Percentiles rank a stretch among this genome's conserved stretches.
These are phyloP conservation scores for Phytophthora capsici DNA, from an alignment of 352 stramenopile genomes.

Conservation along the genomic window DNA sequence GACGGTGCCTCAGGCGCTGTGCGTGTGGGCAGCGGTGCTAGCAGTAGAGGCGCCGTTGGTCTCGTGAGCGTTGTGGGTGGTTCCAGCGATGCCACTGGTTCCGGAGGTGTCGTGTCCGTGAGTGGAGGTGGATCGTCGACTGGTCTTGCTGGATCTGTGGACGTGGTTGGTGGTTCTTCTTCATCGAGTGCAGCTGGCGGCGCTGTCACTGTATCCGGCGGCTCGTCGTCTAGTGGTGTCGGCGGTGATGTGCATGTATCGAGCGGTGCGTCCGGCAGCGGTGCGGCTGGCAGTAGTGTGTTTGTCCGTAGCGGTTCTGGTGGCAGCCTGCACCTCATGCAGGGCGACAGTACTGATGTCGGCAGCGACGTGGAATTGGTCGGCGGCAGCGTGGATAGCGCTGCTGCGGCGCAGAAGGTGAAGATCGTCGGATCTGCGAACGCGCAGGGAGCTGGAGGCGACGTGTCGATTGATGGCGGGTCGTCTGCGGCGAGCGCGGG, in stretches of 20 bases:
- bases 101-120: no score
- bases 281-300: conserved; percentile 19
- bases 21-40: no score
- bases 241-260: conserved; percentile 33
- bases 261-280: no score
- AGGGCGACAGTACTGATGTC: conserved; percentile 26
- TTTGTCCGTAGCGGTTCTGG: conserved; percentile 30
- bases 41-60: no score
- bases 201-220: background rate
- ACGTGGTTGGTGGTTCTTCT: no score
- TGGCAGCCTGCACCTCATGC: conserved; percentile 26
- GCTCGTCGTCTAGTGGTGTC: conserved; percentile 20
- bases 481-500: conserved; percentile 21
- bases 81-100: no score
- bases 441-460: conserved; percentile 26
- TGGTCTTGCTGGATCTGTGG: no score
- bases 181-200: conserved; percentile 15
- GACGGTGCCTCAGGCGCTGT: no score
- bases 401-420: conserved; percentile 25
- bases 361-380: conserved; percentile 35
- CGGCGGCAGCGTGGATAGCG: conserved; percentile 23
- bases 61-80: no score
- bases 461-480: conserved; percentile 35
- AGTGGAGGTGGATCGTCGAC: no score
- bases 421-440: conserved; percentile 33